These are phyloP conservation scores for Butyriboletus appendiculatus DNA, from an alignment of 1,284 basidiomycete species.

Conservation along the genomic window DNA sequence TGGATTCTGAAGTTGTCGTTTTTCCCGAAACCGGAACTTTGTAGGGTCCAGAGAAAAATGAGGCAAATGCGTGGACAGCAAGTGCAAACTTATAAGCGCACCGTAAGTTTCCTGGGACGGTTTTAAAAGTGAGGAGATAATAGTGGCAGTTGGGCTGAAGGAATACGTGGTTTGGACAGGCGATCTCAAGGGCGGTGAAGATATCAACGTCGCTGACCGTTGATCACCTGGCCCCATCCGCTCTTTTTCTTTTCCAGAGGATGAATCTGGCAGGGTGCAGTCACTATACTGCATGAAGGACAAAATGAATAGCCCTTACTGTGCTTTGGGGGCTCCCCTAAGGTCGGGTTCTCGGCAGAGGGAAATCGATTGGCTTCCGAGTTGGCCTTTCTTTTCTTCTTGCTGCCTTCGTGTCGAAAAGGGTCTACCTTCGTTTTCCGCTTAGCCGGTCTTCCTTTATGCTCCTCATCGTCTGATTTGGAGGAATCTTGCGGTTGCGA, in stretches of 20 bases:
- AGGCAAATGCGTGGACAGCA: slow-evolving; percentile 12
- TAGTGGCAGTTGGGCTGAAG: not conserved
- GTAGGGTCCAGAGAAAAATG: slow-evolving; percentile 6
- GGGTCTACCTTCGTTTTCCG: slow-evolving; percentile 60
- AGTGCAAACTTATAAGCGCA: slow-evolving; percentile 13
- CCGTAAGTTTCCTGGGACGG: slow-evolving; percentile 16
- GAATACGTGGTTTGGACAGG: slow-evolving; percentile 8
- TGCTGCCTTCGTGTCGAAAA: slow-evolving; percentile 47
- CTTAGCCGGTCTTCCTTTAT: slow-evolving; percentile 56
- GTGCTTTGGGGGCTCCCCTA: not conserved
- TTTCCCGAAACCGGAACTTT: slow-evolving; percentile 23
- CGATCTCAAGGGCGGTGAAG: slow-evolving; percentile 3
- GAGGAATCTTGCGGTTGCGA: slow-evolving; percentile 30
- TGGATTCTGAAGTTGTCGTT: slow-evolving; percentile 1
- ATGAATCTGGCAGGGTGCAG: slow-evolving; percentile 3
- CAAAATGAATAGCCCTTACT: slow-evolving; percentile 14
- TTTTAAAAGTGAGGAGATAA: not conserved
- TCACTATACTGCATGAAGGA: slow-evolving; percentile 7
- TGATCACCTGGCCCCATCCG: not conserved
- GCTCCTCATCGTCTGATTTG: slow-evolving; percentile 50
- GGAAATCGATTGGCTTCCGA: not conserved
- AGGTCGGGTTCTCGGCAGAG: not conserved
- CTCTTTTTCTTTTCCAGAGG: slow-evolving; percentile 6
- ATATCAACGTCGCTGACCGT: not conserved
- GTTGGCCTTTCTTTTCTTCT: slow-evolving; percentile 28